These are phyloP conservation scores for Hypomontagnella monticulosa DNA, from an alignment of 495 filamentous ascomycete genomes.

Conservation along the genomic window DNA sequence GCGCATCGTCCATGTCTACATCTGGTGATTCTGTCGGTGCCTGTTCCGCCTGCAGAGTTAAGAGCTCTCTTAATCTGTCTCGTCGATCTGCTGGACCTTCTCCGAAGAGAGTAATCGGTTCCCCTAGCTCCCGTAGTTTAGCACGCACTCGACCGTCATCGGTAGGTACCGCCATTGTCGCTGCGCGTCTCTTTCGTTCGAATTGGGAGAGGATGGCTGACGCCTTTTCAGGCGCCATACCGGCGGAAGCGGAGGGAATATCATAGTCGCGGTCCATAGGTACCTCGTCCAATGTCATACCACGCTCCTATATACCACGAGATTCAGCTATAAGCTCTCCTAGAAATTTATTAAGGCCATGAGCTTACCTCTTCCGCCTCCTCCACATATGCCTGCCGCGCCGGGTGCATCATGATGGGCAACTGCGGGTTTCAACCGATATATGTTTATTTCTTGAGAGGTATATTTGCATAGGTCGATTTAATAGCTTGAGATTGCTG, in stretches of 20 bases:
- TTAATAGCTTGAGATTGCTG: background rate
- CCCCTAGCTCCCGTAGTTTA: conserved; percentile 81
- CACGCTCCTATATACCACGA: conserved; percentile 60
- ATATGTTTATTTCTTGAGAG: background rate
- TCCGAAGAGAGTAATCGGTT: conserved; percentile 95
- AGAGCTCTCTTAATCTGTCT: conserved; percentile 83
- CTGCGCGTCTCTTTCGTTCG: conserved; percentile 85
- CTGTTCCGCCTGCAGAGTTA: conserved; percentile 61
- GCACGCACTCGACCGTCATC: conserved; percentile 88
- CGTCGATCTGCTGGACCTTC: conserved; percentile 88
- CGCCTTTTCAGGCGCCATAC: conserved; percentile 86
- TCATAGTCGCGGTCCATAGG: conserved; percentile 89
- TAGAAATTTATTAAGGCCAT: conserved; percentile 26
- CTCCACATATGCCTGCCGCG: conserved; percentile 95
- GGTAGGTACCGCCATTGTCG: conserved; percentile 92
- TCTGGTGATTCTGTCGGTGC: conserved; percentile 68
- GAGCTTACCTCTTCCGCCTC: conserved; percentile 77
- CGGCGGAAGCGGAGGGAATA: conserved; percentile 74
- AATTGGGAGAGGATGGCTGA: conserved; percentile 91
- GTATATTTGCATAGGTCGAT: background rate
- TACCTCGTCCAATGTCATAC: conserved; percentile 80
- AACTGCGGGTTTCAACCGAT: conserved; percentile 1
- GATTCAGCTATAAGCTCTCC: conserved; percentile 45
- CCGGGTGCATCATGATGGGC: conserved; percentile 79
- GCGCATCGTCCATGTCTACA: conserved; percentile 69